Base-by-base conservation (phyloP, 2,329 filamentous ascomycete genomes). In the Ascochyta rabiei region DNA sequence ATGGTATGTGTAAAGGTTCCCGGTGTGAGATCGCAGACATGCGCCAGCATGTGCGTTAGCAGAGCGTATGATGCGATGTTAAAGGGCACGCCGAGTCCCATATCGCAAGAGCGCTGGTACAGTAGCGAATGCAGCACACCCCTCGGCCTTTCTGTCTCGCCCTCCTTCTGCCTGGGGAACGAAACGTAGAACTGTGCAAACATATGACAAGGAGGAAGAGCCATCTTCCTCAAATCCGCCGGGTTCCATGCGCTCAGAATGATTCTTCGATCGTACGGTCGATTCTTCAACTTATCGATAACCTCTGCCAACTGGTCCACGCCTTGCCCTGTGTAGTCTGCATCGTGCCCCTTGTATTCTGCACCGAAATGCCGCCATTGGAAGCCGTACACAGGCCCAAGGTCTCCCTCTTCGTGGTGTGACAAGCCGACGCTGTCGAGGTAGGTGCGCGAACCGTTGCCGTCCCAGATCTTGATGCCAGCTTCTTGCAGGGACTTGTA, bases 281-380 rank as follows among this genome's bases (percentile, higher is more conserved):
- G 91, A 21, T 86, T 84, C 70, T 85, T 88, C 49, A 99, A 80
- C 76, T 96, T 97, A 69, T 89, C 80, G 31, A 99, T 86, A n/a
- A 98, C 87, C 56, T 96, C 89, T 15, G 90, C 89, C 33, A 99
- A 82, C 79, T 99, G 95, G 73, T 99, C 95, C 15, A 97, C 91
- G 16, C 95, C 95, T 73, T 96, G 82, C 0, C 90, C 92, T 0
- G 86, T 82, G 76, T 99, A 99, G 73, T 98, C 91, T 0, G 89
- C 84, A 61, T 86, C 81, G 38, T 68, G 64, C 1, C 69, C 71
- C 16, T 87, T 80, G 74, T 99, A 99, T 58, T 91, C 86, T 4
- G 95, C 95, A 45, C 95, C 95, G 69, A 99, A 99, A 77, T 98
- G 93, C 3, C 95, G 89, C 95, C 95, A 99, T 77, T 99, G 95